Evolutionary conservation across 2,329 filamentous ascomycete genomes (phyloP).

Genomic region (Endoconidiophora polonica): DNA sequence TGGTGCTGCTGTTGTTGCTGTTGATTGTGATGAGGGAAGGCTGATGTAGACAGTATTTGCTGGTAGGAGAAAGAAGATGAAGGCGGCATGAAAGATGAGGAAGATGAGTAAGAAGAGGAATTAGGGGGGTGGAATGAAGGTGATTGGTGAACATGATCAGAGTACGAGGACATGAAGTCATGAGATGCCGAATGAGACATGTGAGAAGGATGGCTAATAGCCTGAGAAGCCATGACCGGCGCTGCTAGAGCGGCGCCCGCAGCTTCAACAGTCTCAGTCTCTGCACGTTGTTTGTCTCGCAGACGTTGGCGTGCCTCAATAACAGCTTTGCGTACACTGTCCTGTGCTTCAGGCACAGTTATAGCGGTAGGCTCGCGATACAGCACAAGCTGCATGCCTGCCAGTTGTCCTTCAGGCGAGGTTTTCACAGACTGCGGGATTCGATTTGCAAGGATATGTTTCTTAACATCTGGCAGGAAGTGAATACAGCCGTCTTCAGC

Average conservation of each 20-base stretch:
- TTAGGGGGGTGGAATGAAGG: neutral
- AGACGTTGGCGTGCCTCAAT: constrained; percentile 58
- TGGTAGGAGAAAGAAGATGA: neutral
- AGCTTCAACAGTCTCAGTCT: neutral
- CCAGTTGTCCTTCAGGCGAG: constrained; percentile 20
- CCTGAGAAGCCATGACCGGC: neutral
- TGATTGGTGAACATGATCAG: neutral
- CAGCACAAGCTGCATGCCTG: constrained; percentile 59
- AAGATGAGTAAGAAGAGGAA: neutral
- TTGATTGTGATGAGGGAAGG: neutral
- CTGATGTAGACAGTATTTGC: neutral
- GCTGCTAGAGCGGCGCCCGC: neutral
- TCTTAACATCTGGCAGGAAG: constrained; percentile 75
- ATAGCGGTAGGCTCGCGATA: constrained; percentile 68
- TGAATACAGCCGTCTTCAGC: constrained; percentile 43
- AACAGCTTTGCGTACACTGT: constrained; percentile 69
- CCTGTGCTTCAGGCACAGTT: constrained; percentile 55
- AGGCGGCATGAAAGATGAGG: neutral
- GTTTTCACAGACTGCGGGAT: constrained; percentile 47
- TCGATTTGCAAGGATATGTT: constrained; percentile 56
- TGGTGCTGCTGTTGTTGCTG: constrained; percentile 3
- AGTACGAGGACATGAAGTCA: no score
- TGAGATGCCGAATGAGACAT: no score
- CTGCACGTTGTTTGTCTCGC: constrained; percentile 37
- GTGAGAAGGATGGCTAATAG: no score